phyloP scores from a whole-genome alignment of 805 yeast genomes.

The Metahyphopichia silvanorum region DNA sequence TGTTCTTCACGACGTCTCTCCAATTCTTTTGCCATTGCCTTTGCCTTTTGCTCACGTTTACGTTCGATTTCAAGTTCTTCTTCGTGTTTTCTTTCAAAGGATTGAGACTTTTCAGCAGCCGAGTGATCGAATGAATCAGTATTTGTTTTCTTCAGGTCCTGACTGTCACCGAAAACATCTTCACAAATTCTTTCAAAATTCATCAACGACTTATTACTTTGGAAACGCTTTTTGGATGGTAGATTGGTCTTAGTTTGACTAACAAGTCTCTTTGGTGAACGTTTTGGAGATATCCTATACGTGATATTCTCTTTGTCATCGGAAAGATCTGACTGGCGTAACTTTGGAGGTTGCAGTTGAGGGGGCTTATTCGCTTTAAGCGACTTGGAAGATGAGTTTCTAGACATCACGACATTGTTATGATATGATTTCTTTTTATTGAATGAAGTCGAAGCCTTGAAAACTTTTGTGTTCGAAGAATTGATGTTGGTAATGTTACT shows the following conservation, averaged over 20 bases:
- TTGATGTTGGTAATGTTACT: conserved; percentile 28
- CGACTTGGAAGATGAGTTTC: conserved; percentile 16
- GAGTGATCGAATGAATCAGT: too few species aligned
- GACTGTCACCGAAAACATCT: conserved; percentile 25
- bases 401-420: conserved; percentile 21
- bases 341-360: conserved; percentile 8
- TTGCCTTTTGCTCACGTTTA: background rate
- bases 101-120: background rate
- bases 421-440: conserved; percentile 30
- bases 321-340: too few species aligned
- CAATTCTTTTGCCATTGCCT: background rate
- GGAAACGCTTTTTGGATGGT: background rate
- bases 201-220: conserved; percentile 20
- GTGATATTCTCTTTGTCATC: too few species aligned
- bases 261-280: conserved; percentile 3
- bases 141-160: too few species aligned
- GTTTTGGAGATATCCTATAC: too few species aligned
- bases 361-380: conserved; percentile 4
- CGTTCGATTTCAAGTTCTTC: background rate
- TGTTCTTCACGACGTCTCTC: conserved; percentile 5
- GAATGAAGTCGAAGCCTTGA: conserved; percentile 38
- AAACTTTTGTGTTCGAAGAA: conserved; percentile 11
- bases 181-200: conserved; percentile 31
- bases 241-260: background rate
- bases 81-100: conserved; percentile 1